These are phyloP conservation scores for Ilyonectria destructans DNA, from an alignment of 2,329 filamentous ascomycete genomes.

Conservation along the genomic window DNA sequence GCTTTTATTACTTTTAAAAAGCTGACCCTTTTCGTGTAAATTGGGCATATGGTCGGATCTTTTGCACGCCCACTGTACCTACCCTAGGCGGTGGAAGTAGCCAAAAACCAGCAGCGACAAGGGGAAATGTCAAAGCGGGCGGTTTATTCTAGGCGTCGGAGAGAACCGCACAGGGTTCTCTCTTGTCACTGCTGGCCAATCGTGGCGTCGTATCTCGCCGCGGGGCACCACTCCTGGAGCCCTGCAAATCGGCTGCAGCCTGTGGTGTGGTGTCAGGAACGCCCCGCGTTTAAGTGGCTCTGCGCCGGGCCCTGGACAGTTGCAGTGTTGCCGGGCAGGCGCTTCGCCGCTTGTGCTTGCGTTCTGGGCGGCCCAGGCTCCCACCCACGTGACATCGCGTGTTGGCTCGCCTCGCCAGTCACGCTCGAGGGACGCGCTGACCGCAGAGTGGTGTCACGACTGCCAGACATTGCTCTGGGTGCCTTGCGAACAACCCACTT, in stretches of 20 bases:
- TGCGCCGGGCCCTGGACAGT: conserved; percentile 22
- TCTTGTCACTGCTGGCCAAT: conserved; percentile 42
- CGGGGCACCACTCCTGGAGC: conserved; percentile 52
- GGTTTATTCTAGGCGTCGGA: conserved; percentile 36
- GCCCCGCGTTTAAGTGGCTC: conserved; percentile 55
- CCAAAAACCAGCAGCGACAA: conserved; percentile 13
- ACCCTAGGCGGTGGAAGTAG: neutral
- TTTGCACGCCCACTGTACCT: no score
- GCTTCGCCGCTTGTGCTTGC: conserved; percentile 19
- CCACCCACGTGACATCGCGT: conserved; percentile 49
- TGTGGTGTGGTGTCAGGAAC: conserved; percentile 55
- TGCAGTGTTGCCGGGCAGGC: conserved; percentile 10
- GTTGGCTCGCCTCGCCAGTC: conserved; percentile 21
- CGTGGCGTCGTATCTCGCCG: conserved; percentile 39
- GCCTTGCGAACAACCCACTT: neutral
- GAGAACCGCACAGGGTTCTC: conserved; percentile 47
- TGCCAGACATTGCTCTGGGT: conserved; percentile 7
- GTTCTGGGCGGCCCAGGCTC: conserved; percentile 2
- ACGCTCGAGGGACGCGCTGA: conserved; percentile 29
- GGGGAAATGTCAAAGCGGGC: conserved; percentile 28
- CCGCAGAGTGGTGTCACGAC: conserved; percentile 14
- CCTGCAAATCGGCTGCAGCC: conserved; percentile 55
- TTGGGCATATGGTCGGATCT: no score
- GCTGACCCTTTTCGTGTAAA: no score
- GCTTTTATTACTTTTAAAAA: no score